Evolutionary conservation across 139 green algal genomes (phyloP), one percentile per base, ranked within the genome.

Genomic region (Haematococcus sp.): DNA sequence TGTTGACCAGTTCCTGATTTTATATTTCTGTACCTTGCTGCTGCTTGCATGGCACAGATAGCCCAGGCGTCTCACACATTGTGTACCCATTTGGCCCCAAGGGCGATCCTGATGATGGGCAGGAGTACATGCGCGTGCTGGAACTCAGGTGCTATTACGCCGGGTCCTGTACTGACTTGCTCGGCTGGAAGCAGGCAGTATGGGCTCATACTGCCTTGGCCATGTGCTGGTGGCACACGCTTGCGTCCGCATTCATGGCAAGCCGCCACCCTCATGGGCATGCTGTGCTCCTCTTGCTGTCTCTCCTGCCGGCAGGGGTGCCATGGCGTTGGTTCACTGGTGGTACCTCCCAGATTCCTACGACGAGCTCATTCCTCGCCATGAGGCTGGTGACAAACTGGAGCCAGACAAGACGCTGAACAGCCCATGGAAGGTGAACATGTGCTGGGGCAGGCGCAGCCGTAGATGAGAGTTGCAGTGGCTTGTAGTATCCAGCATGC

Each of bases 281-380:
- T 34, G 25, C 27, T 40, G 15, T 25, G 28, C 59, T 44, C 59
- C 27, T 43, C 5, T 27, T 4, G 4, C 59, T 35, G 25, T 34
- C 33, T 23, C 16, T 2, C 20, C 63, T 70, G 4, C 55, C 63
- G 28, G 32, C 78, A 89, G 83, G 67, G 80, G 77, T 7, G 33
- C 71, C 44, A 71, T 80, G 32, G 84, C 82, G 4, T 74, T 76
- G 1, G 87, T 97, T 32, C 92, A 97, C 78, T 94, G 86, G 81
- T 93, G 88, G 86, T 95, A 96, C 81, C 68, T 85, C 44, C 91
- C 91, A 4, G 89, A 95, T 75, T 89, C 76, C 43, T 96, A 97
- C 69, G 88, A 97, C 54, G 88, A 93, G 76, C 93, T 82, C 81
- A 76, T 97, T 20, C 79, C 88, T 4, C 56, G 46, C 2, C 65